A percentile compares a stretch with the other conserved stretches of the same genome.
phyloP scores from a whole-genome alignment of 768 basidiomycete species.

The Gelatoporia subvermispora region DNA sequence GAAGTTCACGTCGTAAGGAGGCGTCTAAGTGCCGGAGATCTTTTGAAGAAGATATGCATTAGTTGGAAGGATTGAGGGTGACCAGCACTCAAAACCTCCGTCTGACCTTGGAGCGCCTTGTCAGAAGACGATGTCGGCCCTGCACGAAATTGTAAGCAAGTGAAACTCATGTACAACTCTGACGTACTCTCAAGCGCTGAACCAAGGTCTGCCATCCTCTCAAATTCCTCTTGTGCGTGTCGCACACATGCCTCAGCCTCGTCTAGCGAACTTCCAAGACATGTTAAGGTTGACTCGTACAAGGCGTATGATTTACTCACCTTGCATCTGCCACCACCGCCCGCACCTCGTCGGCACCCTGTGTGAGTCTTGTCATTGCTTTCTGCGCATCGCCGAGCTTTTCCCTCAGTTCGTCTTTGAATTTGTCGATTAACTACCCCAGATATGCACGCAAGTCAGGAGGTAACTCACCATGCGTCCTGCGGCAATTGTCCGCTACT shows the following conservation, averaged over 20 bases:
- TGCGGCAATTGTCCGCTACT: slow-evolving; percentile 66
- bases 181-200: slow-evolving; percentile 47
- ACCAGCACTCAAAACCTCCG: no score
- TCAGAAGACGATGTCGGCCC: slow-evolving; percentile 9
- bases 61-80: neutral
- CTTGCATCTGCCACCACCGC: slow-evolving; percentile 39
- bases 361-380: slow-evolving; percentile 46
- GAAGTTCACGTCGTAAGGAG: slow-evolving; percentile 57
- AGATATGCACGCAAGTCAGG: slow-evolving; percentile 1
- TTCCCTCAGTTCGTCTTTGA: slow-evolving; percentile 50
- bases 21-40: slow-evolving; percentile 63
- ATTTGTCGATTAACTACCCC: slow-evolving; percentile 1
- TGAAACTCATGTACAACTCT: slow-evolving; percentile 23
- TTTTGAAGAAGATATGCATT: neutral
- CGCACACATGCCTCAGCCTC: slow-evolving; percentile 53
- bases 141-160: neutral
- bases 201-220: slow-evolving; percentile 48
- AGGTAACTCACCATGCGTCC: slow-evolving; percentile 58
- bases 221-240: slow-evolving; percentile 55
- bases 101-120: slow-evolving; percentile 12
- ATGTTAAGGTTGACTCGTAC: neutral
- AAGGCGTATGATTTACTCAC: slow-evolving; percentile 29
- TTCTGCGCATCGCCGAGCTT: slow-evolving; percentile 53
- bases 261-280: slow-evolving; percentile 44
- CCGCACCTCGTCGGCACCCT: slow-evolving; percentile 58